Evolutionary conservation across 2,329 filamentous ascomycete genomes (phyloP).

Genomic region (Karstenula rhodostoma): DNA sequence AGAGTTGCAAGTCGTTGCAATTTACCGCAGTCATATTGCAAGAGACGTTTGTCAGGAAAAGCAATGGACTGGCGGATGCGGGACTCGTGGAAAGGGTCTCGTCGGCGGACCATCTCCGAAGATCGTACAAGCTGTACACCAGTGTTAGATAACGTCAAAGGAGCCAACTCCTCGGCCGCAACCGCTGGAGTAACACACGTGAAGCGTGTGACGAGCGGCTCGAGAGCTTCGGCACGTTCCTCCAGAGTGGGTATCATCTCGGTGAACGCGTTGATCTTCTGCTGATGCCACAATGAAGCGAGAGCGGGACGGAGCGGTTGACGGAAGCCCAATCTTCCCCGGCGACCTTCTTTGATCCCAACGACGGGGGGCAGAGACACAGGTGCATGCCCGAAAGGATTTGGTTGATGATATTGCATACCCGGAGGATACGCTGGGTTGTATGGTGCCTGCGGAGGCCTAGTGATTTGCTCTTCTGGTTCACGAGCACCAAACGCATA

Average conservation of each 20-base stretch:
- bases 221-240: conserved; percentile 75
- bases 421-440: conserved; percentile 15
- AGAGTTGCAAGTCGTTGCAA: conserved; percentile 88
- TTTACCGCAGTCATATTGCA: conserved; percentile 98
- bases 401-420: conserved; percentile 24
- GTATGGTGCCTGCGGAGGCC: conserved; percentile 15
- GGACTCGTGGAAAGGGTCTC: conserved; percentile 90
- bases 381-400: conserved; percentile 33
- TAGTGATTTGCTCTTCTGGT: conserved; percentile 38
- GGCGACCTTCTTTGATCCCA: conserved; percentile 54
- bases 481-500: conserved; percentile 50
- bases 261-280: conserved; percentile 69
- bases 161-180: conserved; percentile 78
- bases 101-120: conserved; percentile 63
- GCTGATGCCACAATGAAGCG: conserved; percentile 73
- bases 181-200: conserved; percentile 91
- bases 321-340: conserved; percentile 42
- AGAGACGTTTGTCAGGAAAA: conserved; percentile 93
- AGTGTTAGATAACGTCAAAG: conserved; percentile 68
- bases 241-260: conserved; percentile 77
- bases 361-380: conserved; percentile 27
- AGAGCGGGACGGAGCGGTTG: conserved; percentile 34
- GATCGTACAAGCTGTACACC: conserved; percentile 64
- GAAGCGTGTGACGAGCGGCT: conserved; percentile 83
- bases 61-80: conserved; percentile 93